Evolutionary conservation across 768 basidiomycete species (phyloP), one percentile per base, ranked within the genome.

Genomic region (Phanerochaete sordida): DNA sequence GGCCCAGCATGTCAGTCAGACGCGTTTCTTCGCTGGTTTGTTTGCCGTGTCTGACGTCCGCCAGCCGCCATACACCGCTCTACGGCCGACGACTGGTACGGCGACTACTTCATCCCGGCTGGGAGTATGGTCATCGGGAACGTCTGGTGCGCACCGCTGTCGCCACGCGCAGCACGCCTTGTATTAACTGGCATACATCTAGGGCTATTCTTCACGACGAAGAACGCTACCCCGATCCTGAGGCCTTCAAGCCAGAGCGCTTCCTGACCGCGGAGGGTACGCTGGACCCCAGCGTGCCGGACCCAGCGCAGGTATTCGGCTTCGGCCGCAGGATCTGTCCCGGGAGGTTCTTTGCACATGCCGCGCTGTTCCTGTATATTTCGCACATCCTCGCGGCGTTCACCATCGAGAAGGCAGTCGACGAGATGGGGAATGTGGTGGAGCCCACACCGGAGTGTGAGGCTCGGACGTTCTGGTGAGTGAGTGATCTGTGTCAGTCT

Each of bases 161-260:
- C 47, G 21, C 19, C 19, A n/a, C 7, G 24, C 47, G 6, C 47
- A 9, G 21, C 24, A 19, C 19, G 8, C 23, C 44, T 47, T 12
- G 15, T 11, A 2, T 21, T 21, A n/a, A 21, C 21, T 7, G 11
- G 23, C 23, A 26, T 47, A n/a, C 21, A 23, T 47, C 6, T 24
- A 63, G 62, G 79, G 74, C 75, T 2, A 73, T 81, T 55, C 71
- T 75, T 1, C 76, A 74, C 48, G 70, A 82, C 35, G 73, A 75
- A 47, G 53, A 60, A 5, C 65, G 64, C 24, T 78, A 76, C 56
- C 69, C 72, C 3, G 64, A 75, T 5, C 72, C 77, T 2, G 50
- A 65, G 0, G 31, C 19, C 4, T 79, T 77, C 65, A 65, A 67
- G n/a, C 78, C 78, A 3, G 77, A 74, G 8, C 65, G 78, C 2